A percentile compares a stretch with the other conserved stretches of the same genome.
These are phyloP conservation scores for Tillandsia leiboldiana DNA, from an alignment of 176 grass and related monocot species.

Conservation along the genomic window DNA sequence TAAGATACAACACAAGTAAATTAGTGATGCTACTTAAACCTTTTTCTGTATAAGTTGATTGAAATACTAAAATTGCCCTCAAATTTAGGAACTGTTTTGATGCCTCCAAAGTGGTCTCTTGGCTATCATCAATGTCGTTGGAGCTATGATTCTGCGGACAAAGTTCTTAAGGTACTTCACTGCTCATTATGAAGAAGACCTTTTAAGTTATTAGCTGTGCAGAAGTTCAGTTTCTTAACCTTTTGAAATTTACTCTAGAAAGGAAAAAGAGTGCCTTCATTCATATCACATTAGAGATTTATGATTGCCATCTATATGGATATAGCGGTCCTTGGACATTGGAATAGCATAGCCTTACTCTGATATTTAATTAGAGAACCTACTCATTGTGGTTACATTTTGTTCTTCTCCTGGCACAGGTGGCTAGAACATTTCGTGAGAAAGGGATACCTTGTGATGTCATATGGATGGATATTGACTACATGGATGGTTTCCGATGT, in stretches of 20 bases:
- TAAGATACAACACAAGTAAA: no score
- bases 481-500: conserved; percentile 97
- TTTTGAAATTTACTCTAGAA: no score
- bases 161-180: conserved; percentile 69
- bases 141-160: conserved; percentile 82
- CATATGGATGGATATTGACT: conserved; percentile 98
- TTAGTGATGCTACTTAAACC: not conserved
- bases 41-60: conserved; percentile 1
- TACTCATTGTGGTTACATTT: conserved; percentile 17
- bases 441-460: conserved; percentile 96
- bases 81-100: conserved; percentile 64
- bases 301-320: not conserved
- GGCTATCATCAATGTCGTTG: conserved; percentile 97
- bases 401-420: conserved; percentile 36
- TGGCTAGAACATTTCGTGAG: conserved; percentile 77
- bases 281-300: not conserved
- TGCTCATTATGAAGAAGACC: not conserved
- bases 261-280: not conserved
- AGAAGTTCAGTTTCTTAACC: not conserved
- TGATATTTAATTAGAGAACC: conserved; percentile 11
- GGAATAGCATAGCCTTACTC: conserved; percentile 3
- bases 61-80: not conserved
- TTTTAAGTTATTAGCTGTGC: not conserved
- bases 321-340: not conserved
- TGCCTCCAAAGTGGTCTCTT: conserved; percentile 94